Evolutionary conservation across 768 basidiomycete genomes (phyloP).

Genomic region (Favolaschia claudopus): DNA sequence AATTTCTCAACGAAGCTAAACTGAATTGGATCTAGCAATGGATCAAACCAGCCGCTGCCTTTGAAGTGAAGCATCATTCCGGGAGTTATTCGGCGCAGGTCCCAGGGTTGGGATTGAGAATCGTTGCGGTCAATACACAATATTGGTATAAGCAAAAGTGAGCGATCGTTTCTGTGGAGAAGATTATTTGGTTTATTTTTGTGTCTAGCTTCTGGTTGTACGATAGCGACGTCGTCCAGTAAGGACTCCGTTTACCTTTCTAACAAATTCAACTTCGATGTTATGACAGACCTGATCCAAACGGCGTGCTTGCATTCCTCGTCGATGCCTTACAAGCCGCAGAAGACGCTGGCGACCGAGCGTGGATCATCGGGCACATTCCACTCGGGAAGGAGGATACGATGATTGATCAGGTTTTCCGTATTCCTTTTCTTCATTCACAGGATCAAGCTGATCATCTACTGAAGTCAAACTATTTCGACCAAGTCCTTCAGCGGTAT

Average conservation of each 20-base stretch:
- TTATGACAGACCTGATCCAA: conserved; percentile 37
- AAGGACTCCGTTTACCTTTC: conserved; percentile 7
- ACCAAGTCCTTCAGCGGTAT: conserved; percentile 49
- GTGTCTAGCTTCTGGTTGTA: conserved; percentile 42
- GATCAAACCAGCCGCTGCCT: conserved; percentile 35
- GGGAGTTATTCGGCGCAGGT: conserved; percentile 29
- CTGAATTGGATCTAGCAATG: conserved; percentile 29
- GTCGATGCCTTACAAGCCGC: conserved; percentile 41
- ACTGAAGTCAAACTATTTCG: conserved; percentile 41
- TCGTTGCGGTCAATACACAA: neutral
- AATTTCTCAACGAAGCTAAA: too few relatives aligned
- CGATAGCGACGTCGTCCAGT: conserved; percentile 39
- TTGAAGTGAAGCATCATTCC: conserved; percentile 30
- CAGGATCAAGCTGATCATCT: conserved; percentile 23
- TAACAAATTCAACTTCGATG: neutral
- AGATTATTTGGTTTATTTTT: neutral
- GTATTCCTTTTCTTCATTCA: neutral
- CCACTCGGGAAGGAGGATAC: conserved; percentile 33
- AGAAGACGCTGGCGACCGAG: too few relatives aligned
- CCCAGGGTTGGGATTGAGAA: conserved; percentile 34
- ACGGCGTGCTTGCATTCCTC: conserved; percentile 45
- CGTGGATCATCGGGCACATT: conserved; percentile 43
- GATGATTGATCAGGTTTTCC: conserved; percentile 31
- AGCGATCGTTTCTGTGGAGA: neutral
- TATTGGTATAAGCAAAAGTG: too few relatives aligned